phyloP scores from a whole-genome alignment of 192 early-diverging fungal species.

The Piromyces finnis region DNA sequence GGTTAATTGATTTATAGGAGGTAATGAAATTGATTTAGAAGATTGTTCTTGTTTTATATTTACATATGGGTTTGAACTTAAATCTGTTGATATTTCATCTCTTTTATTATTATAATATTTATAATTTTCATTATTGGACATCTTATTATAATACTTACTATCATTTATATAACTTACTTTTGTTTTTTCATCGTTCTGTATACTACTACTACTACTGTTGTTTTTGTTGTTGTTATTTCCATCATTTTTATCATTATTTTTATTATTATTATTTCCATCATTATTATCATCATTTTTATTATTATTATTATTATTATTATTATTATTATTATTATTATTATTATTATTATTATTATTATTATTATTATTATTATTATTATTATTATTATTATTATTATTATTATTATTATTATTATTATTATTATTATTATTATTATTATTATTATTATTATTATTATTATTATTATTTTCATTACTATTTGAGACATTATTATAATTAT shows the following conservation, averaged over 20 bases:
- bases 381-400: background rate
- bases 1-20: background rate
- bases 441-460: background rate
- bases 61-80: background rate
- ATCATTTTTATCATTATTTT: too few relatives aligned
- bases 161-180: background rate
- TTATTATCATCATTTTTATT: background rate
- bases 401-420: too few relatives aligned
- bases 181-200: too few relatives aligned
- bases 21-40: background rate
- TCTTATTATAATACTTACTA: background rate
- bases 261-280: too few relatives aligned
- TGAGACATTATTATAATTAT: too few relatives aligned
- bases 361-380: background rate
- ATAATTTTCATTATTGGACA: background rate
- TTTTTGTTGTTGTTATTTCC: too few relatives aligned
- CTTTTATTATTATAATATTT: background rate
- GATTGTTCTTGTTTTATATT: background rate
- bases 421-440: too few relatives aligned
- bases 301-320: background rate
- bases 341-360: background rate
- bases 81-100: too few relatives aligned
- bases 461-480: background rate
- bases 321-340: background rate
- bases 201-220: too few relatives aligned